Base-by-base conservation (phyloP, 2,329 filamentous ascomycete genomes). In the Penicillium sp. region DNA sequence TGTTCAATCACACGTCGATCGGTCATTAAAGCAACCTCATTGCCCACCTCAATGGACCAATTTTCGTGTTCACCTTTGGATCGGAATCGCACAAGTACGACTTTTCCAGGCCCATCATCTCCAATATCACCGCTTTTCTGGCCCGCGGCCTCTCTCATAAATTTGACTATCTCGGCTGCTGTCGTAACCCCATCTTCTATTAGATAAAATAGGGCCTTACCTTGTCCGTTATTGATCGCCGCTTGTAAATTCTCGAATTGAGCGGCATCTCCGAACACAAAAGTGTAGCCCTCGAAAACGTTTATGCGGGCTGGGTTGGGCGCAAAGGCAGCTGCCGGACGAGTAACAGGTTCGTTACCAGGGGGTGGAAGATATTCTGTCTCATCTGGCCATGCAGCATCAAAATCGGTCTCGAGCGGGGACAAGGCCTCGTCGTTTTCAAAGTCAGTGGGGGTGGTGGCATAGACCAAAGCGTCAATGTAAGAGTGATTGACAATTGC, bases 1-100 rank as follows among this genome's bases (percentile, higher is more conserved):
- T 97, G 92, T 65, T 93, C 87, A 53, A 97, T 88, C 2, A 92
- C 87, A 4, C 92, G 86, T 71, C 96, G 92, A 59, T 92, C 88
- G 13, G 96, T 82, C 46, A 85, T 81, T 21, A 88, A 72, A 2
- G 92, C 90, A 16, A 96, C 84, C 8, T 86, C 78, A 5, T 82
- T 87, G 62, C 88, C 83, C 64, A 96, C 88, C 2, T 86, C 78
- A 16, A 83, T 80, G 58, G 85, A 91, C 91, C 91, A 96, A 10
- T 83, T 78, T 54, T 81, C 75, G 62, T 81, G 76, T 11, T 81
- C 78, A 67, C 87, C 83, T 44, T 80, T 81, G 10, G 87, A 82
- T 23, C 87, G 79, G 63, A 88, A 89, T 48, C 89, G 86, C 45
- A 97, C 90, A 25, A 96, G 84, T 7, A 96, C 87, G 1, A 95